A percentile compares a stretch with the other conserved stretches of the same genome.
Evolutionary conservation across 495 filamentous ascomycete species (phyloP).

Genomic region (Opeltia flavorubescens): DNA sequence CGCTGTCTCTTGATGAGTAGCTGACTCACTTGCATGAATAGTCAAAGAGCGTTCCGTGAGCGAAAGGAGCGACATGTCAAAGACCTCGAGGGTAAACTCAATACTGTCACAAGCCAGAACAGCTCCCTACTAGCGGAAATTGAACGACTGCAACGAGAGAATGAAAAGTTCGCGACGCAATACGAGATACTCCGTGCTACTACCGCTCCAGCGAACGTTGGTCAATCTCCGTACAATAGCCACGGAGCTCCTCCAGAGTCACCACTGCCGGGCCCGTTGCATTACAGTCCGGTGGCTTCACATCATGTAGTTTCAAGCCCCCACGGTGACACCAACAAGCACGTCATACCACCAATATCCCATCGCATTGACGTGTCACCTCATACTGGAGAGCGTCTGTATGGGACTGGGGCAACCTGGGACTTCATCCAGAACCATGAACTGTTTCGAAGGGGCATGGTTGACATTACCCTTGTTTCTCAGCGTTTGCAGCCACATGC

Average conservation of each 20-base stretch:
- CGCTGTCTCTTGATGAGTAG: background rate
- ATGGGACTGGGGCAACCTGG: slow-evolving; percentile 77
- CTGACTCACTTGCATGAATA: slow-evolving; percentile 19
- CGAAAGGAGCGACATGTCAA: slow-evolving; percentile 89
- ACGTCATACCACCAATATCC: slow-evolving; percentile 23
- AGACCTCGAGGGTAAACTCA: slow-evolving; percentile 79
- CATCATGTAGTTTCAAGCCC: slow-evolving; percentile 30
- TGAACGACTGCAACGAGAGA: slow-evolving; percentile 67
- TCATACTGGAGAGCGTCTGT: slow-evolving; percentile 56
- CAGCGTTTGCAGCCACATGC: slow-evolving; percentile 59
- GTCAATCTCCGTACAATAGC: slow-evolving; percentile 12
- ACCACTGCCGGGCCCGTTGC: slow-evolving; percentile 46
- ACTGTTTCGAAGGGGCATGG: slow-evolving; percentile 62
- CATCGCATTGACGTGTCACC: slow-evolving; percentile 56
- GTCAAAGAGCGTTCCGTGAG: slow-evolving; percentile 93
- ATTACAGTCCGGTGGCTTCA: slow-evolving; percentile 62
- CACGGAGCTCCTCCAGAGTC: slow-evolving; percentile 17
- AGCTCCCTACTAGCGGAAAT: slow-evolving; percentile 52
- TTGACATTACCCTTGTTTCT: slow-evolving; percentile 70
- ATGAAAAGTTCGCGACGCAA: slow-evolving; percentile 69
- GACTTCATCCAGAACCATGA: slow-evolving; percentile 78
- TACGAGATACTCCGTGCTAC: slow-evolving; percentile 91
- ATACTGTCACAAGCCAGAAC: slow-evolving; percentile 48
- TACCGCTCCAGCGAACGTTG: slow-evolving; percentile 18
- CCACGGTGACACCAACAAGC: slow-evolving; percentile 2